A percentile compares a stretch with the other conserved stretches of the same genome.
phyloP scores from a whole-genome alignment of 495 filamentous ascomycete genomes.

The Trichoderma virens region DNA sequence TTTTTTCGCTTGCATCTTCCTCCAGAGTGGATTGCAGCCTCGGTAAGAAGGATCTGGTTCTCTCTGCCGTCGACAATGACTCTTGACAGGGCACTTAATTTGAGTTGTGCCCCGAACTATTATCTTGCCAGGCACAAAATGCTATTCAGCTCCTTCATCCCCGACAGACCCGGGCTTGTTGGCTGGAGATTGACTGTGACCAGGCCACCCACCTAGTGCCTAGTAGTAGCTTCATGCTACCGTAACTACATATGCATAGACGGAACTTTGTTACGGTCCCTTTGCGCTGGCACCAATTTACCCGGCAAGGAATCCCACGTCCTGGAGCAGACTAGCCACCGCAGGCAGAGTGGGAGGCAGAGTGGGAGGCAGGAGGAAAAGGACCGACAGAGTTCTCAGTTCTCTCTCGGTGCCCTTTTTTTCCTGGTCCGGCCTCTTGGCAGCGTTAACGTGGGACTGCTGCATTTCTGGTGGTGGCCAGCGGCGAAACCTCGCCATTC shows the following conservation, averaged over 20 bases:
- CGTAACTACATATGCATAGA: background rate
- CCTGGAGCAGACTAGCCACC: background rate
- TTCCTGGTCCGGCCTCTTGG: background rate
- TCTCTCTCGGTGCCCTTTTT: background rate
- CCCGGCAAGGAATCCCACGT: conserved; percentile 1
- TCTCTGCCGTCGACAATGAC: background rate
- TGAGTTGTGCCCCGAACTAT: background rate
- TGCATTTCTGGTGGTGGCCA: background rate
- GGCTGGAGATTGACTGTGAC: background rate
- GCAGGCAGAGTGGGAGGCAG: background rate
- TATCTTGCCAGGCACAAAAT: background rate
- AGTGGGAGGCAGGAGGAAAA: background rate
- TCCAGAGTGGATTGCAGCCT: background rate
- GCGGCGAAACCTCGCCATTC: background rate
- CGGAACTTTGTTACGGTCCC: background rate
- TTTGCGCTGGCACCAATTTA: background rate
- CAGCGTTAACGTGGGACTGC: background rate
- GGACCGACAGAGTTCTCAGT: background rate
- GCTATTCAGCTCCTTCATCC: background rate
- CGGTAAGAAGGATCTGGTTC: background rate
- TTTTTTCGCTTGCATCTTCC: background rate
- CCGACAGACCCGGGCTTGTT: background rate
- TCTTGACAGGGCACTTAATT: background rate
- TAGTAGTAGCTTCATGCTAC: background rate
- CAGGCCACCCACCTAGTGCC: background rate